A percentile compares a stretch with the other conserved stretches of the same genome.
These are phyloP conservation scores for Rhizopus delemar DNA, from an alignment of 371 early-diverging fungal species.

Conservation along the genomic window DNA sequence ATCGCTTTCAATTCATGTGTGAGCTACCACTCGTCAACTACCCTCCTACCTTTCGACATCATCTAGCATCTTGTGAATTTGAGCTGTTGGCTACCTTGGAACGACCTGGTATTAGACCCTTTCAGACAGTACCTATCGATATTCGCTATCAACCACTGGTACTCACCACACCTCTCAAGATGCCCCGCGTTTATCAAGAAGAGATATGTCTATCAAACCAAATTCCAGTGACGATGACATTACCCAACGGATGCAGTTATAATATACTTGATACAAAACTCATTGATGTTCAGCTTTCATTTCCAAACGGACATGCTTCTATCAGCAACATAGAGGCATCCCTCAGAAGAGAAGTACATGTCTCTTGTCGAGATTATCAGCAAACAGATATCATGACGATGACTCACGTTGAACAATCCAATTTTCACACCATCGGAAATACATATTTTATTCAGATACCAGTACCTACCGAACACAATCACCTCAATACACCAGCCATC, in stretches of 20 bases:
- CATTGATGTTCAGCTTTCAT: constrained; percentile 12
- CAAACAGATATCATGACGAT: constrained; percentile 23
- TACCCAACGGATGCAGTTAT: constrained; percentile 8
- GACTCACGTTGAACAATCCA: constrained; percentile 19
- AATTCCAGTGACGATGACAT: constrained; percentile 8
- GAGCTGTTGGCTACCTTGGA: constrained; percentile 31
- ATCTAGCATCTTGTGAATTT: constrained; percentile 30
- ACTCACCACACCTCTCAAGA: constrained; percentile 7
- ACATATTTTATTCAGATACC: constrained; percentile 19
- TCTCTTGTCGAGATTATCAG: constrained; percentile 16
- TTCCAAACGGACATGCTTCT: neutral
- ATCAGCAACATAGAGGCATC: constrained; percentile 15
- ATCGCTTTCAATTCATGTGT: constrained; percentile 39
- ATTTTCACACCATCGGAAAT: neutral
- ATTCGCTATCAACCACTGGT: constrained; percentile 25
- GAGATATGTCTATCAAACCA: neutral
- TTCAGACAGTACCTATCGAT: constrained; percentile 26
- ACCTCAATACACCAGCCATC: constrained; percentile 5
- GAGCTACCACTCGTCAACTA: constrained; percentile 48
- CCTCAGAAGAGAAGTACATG: constrained; percentile 16
- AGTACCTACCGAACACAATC: constrained; percentile 17
- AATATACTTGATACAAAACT: constrained; percentile 17
- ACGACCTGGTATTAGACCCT: constrained; percentile 28
- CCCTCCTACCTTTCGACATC: constrained; percentile 31
- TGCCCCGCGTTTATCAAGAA: constrained; percentile 11